Evolutionary conservation across 192 early-diverging fungal species (phyloP).

Genomic region (Coemansia sp.): DNA sequence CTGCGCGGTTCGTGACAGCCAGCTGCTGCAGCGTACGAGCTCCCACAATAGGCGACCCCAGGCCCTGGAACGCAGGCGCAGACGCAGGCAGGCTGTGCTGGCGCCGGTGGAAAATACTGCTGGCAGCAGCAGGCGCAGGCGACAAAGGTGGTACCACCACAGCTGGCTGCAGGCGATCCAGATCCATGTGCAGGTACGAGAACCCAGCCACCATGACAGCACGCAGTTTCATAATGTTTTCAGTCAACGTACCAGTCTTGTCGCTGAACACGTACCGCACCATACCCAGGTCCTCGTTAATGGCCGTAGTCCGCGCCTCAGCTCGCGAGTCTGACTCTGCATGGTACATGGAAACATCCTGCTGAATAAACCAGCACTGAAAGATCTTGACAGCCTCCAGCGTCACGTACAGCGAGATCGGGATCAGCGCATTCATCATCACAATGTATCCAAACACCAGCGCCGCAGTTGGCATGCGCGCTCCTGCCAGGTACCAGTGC

Average conservation of each 20-base stretch:
- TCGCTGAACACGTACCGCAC: conserved; percentile 88
- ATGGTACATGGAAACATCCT: conserved; percentile 79
- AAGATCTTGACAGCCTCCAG: conserved; percentile 79
- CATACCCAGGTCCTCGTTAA: conserved; percentile 86
- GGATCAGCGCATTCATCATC: conserved; percentile 82
- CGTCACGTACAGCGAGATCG: conserved; percentile 84
- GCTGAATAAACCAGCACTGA: conserved; percentile 70
- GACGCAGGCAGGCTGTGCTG: conserved; percentile 44
- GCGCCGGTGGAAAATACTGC: conserved; percentile 20
- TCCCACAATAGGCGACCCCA: background rate
- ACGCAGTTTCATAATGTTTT: conserved; percentile 81
- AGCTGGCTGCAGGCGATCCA: conserved; percentile 51
- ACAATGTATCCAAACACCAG: conserved; percentile 69
- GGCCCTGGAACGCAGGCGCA: background rate
- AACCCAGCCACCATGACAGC: conserved; percentile 63
- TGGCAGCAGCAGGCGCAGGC: background rate
- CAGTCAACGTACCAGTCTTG: conserved; percentile 87
- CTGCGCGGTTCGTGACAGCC: conserved; percentile 32
- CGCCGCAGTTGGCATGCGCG: conserved; percentile 22
- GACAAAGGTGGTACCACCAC: background rate
- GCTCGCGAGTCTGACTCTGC: conserved; percentile 66
- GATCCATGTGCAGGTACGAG: conserved; percentile 58
- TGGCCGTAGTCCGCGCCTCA: conserved; percentile 69
- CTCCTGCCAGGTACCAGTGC: conserved; percentile 56
- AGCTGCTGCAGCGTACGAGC: conserved; percentile 34